Conservation (phyloP, 2,329 filamentous ascomycete species). For the Aspergillus persii region DNA sequence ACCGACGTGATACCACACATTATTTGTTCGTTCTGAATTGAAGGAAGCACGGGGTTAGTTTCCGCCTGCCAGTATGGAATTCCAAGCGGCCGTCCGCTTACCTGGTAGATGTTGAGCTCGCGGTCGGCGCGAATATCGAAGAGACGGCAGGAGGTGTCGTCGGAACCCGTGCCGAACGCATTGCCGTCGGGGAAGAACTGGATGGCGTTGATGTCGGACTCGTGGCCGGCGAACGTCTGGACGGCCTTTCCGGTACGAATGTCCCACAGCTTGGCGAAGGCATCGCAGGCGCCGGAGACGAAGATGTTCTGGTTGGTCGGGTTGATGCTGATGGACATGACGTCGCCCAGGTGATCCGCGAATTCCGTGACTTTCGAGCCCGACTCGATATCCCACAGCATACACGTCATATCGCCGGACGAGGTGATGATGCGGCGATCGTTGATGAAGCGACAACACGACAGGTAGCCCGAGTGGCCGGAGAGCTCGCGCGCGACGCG, state of each 20-base stretch:
- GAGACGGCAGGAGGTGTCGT: slow-evolving; percentile 93
- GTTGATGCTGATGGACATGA: slow-evolving; percentile 99
- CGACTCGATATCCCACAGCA: slow-evolving; percentile 99
- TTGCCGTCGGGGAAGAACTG: slow-evolving; percentile 99
- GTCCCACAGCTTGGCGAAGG: slow-evolving; percentile 98
- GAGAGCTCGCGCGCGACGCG: slow-evolving; percentile 93
- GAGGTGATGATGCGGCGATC: slow-evolving; percentile 97
- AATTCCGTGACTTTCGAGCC: slow-evolving; percentile 97
- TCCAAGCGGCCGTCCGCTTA: slow-evolving; percentile 36
- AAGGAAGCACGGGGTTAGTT: slow-evolving; percentile 5
- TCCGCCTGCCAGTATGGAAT: neutral
- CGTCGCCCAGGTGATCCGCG: slow-evolving; percentile 94
- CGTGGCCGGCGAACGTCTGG: slow-evolving; percentile 96
- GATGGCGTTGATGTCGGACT: slow-evolving; percentile 98
- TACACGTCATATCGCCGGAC: slow-evolving; percentile 99
- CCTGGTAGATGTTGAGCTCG: slow-evolving; percentile 67
- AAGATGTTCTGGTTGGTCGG: slow-evolving; percentile 99
- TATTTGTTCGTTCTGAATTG: slow-evolving; percentile 81
- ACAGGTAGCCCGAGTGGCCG: slow-evolving; percentile 94
- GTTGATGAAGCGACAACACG: slow-evolving; percentile 98
- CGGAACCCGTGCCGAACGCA: slow-evolving; percentile 95
- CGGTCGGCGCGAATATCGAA: slow-evolving; percentile 97
- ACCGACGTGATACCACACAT: slow-evolving; percentile 98
- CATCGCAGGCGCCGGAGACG: slow-evolving; percentile 97
- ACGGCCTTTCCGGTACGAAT: slow-evolving; percentile 97